Percentiles rank a stretch among this genome's conserved stretches.
phyloP scores from a whole-genome alignment of 2,329 filamentous ascomycete genomes.

The Curvularia lunata region DNA sequence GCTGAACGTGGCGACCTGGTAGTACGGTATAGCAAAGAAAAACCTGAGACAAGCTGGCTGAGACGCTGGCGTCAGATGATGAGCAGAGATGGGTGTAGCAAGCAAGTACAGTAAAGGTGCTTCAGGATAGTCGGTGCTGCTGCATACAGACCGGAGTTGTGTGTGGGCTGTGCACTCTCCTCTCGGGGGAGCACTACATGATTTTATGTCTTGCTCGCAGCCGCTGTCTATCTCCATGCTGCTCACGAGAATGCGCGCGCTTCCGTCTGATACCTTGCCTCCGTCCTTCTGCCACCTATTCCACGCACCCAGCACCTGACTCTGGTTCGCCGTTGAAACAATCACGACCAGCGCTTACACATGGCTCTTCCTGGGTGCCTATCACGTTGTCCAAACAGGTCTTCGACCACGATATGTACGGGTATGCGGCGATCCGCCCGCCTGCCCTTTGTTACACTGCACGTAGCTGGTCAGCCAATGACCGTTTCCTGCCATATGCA shows the following conservation, averaged over 20 bases:
- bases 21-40: slow-evolving; percentile 27
- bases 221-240: slow-evolving; percentile 43
- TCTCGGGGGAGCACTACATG: slow-evolving; percentile 32
- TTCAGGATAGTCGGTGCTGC: slow-evolving; percentile 12
- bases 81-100: not conserved
- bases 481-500: slow-evolving; percentile 19
- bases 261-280: slow-evolving; percentile 39
- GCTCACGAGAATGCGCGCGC: slow-evolving; percentile 45
- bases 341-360: slow-evolving; percentile 43
- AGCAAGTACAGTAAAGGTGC: slow-evolving; percentile 14
- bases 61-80: slow-evolving; percentile 29
- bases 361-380: slow-evolving; percentile 26
- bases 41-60: slow-evolving; percentile 39
- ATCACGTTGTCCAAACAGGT: slow-evolving; percentile 33
- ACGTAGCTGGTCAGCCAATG: slow-evolving; percentile 33
- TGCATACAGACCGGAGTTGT: slow-evolving; percentile 2
- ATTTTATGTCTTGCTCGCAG: slow-evolving; percentile 47
- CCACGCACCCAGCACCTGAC: slow-evolving; percentile 33
- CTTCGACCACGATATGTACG: slow-evolving; percentile 28
- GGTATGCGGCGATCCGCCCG: slow-evolving; percentile 29
- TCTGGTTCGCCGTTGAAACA: slow-evolving; percentile 46
- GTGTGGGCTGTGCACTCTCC: slow-evolving; percentile 32
- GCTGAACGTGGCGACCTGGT: slow-evolving; percentile 36
- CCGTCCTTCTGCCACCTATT: slow-evolving; percentile 38
- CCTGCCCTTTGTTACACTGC: slow-evolving; percentile 29